phyloP scores from a whole-genome alignment of 352 stramenopile species.

The Phytopythium delawarense region DNA sequence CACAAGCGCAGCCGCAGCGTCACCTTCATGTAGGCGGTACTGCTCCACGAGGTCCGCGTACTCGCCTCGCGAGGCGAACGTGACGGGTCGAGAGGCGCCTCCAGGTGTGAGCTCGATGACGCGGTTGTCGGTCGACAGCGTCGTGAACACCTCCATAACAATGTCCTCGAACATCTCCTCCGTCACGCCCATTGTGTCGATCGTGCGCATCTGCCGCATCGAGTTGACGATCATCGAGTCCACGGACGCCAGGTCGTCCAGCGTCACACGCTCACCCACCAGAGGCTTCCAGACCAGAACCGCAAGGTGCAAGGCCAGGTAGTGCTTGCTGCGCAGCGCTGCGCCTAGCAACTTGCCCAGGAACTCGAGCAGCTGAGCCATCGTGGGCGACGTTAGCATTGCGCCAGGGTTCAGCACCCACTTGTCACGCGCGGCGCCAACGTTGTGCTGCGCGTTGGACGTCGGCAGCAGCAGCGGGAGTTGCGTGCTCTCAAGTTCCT shows the following conservation, averaged over 20 bases:
- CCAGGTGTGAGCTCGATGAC: slow-evolving; percentile 66
- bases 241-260: slow-evolving; percentile 81
- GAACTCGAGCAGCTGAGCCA: slow-evolving; percentile 88
- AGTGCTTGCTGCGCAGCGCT: slow-evolving; percentile 83
- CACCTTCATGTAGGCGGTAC: slow-evolving; percentile 77
- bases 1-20: slow-evolving; percentile 39
- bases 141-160: slow-evolving; percentile 90
- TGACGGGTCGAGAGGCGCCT: slow-evolving; percentile 66
- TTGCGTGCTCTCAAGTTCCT: slow-evolving; percentile 76
- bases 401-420: slow-evolving; percentile 88
- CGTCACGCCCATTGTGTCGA: slow-evolving; percentile 69
- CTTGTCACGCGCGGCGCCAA: slow-evolving; percentile 84
- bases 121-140: slow-evolving; percentile 78
- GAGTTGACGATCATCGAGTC: slow-evolving; percentile 88
- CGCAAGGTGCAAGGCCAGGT: slow-evolving; percentile 84
- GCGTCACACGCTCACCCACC: slow-evolving; percentile 54
- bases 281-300: slow-evolving; percentile 89
- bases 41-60: slow-evolving; percentile 80
- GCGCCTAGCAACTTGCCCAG: slow-evolving; percentile 91
- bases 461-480: slow-evolving; percentile 88
- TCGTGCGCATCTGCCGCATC: slow-evolving; percentile 82
- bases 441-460: slow-evolving; percentile 87
- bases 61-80: slow-evolving; percentile 70
- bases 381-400: slow-evolving; percentile 17
- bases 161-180: slow-evolving; percentile 89